Conservation (phyloP, 1,284 basidiomycete species). For the Leccinum pseudoinsigne region DNA sequence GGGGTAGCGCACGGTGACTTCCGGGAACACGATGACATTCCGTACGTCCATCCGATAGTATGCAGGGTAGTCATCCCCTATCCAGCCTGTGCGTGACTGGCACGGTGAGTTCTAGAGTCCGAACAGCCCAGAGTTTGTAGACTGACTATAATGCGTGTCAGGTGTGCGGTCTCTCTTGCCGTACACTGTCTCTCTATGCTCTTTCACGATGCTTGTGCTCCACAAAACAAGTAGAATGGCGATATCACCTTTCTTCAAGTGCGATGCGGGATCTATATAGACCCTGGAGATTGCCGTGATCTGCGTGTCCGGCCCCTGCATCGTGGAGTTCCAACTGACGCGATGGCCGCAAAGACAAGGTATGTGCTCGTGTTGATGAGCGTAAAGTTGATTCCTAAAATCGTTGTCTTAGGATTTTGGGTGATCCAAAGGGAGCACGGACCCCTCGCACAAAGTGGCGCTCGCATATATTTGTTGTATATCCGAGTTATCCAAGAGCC, state of each 20-base stretch:
- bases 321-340: slow-evolving; percentile 23
- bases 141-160: slow-evolving; percentile 24
- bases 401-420: slow-evolving; percentile 18
- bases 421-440: slow-evolving; percentile 23
- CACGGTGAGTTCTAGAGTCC: slow-evolving; percentile 9
- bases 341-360: slow-evolving; percentile 21
- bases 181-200: neutral
- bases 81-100: slow-evolving; percentile 18
- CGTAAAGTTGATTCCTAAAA: neutral
- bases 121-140: neutral
- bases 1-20: slow-evolving; percentile 29
- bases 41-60: slow-evolving; percentile 28
- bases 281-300: slow-evolving; percentile 23
- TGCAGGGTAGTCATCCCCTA: slow-evolving; percentile 28
- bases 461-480: neutral
- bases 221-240: slow-evolving; percentile 23
- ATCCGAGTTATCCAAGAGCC: neutral
- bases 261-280: slow-evolving; percentile 19
- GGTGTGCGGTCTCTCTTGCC: neutral
- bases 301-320: slow-evolving; percentile 25
- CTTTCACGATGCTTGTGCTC: slow-evolving; percentile 17
- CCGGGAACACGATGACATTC: slow-evolving; percentile 26
- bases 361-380: slow-evolving; percentile 8
- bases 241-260: slow-evolving; percentile 18
- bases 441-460: neutral